Base-by-base conservation (phyloP, 345 rosid species). In the Cochlearia excelsa region DNA sequence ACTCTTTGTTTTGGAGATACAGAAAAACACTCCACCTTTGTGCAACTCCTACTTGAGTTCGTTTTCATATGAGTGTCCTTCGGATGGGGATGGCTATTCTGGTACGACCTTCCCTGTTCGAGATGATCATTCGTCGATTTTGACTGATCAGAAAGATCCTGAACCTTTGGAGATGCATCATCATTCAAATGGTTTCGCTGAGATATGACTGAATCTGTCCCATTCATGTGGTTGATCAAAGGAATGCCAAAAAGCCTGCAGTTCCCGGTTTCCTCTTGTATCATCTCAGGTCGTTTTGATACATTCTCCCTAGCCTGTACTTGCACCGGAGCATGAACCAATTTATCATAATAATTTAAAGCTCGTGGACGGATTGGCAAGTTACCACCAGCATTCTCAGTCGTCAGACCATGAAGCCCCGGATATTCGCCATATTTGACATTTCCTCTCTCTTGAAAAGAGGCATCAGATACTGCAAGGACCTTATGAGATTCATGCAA, bases 241-340 rank as follows among this genome's bases (percentile, higher is more conserved):
- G 86, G 84, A 67, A 83, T 77, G 52, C 96, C 96, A 70, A 88
- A 88, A 57, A 88, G 84, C 69, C 70, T 87, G 81, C 83, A 85
- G 67, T 74, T 79, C 16, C 83, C 82, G 3, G 74, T 63, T 27
- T 77, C 79, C 54, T 77, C 80, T 55, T 71, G 86, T 11, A n/a
- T 61, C 35, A 35, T 7, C 26, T 35, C 9, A 5, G 80, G 72
- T 41, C 73, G 78, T 4, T 74, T 55, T n/a, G 75, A 9, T 41
- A 54, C 63, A 52, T 71, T 55, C 34, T 78, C 84, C 46, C 76
- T 74, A 7, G 78, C 59, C 50, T 74, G 56, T 40, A 70, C 65
- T 28, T 49, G 68, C n/a, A 75, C 81, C 33, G 78, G 79, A 9
- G 78, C 56, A 39, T 75, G 75, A 59, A 65, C 57, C 49, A 49